Conservation (phyloP, 768 basidiomycete species). For the Tylopilus cervinicoccineus region DNA sequence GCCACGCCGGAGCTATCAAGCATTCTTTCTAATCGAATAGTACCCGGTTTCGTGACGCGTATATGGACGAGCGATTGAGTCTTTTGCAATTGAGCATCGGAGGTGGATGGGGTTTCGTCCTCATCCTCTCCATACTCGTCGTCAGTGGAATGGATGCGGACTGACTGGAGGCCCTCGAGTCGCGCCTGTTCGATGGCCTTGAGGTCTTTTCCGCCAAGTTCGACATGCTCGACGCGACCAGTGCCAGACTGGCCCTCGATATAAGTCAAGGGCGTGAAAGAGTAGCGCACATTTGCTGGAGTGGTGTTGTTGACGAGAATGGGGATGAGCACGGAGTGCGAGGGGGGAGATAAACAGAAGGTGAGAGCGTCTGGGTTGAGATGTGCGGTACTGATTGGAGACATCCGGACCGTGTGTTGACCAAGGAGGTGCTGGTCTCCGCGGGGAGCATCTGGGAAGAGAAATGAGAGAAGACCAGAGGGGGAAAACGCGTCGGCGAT, state of each 20-base stretch:
- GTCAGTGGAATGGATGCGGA: slow-evolving; percentile 42
- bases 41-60: slow-evolving; percentile 67
- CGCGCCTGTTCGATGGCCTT: slow-evolving; percentile 62
- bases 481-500: slow-evolving; percentile 48
- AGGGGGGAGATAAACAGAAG: slow-evolving; percentile 64
- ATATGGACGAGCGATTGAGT: slow-evolving; percentile 76
- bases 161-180: slow-evolving; percentile 45
- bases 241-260: slow-evolving; percentile 36
- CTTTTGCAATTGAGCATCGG: slow-evolving; percentile 54
- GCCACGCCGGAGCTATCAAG: slow-evolving; percentile 65
- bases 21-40: slow-evolving; percentile 70
- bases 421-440: slow-evolving; percentile 68
- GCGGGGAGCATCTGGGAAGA: slow-evolving; percentile 28
- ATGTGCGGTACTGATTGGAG: slow-evolving; percentile 89
- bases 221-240: slow-evolving; percentile 48
- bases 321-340: slow-evolving; percentile 64
- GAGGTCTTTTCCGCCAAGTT: slow-evolving; percentile 60
- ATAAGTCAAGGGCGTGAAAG: slow-evolving; percentile 60
- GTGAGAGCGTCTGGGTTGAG: slow-evolving; percentile 73
- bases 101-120: slow-evolving; percentile 26
- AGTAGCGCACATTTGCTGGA: slow-evolving; percentile 68
- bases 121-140: slow-evolving; percentile 71
- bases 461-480: slow-evolving; percentile 46
- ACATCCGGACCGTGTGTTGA: slow-evolving; percentile 88
- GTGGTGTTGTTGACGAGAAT: slow-evolving; percentile 87